Base-by-base conservation (phyloP, 768 basidiomycete genomes). In the Lyophyllum shimeji region DNA sequence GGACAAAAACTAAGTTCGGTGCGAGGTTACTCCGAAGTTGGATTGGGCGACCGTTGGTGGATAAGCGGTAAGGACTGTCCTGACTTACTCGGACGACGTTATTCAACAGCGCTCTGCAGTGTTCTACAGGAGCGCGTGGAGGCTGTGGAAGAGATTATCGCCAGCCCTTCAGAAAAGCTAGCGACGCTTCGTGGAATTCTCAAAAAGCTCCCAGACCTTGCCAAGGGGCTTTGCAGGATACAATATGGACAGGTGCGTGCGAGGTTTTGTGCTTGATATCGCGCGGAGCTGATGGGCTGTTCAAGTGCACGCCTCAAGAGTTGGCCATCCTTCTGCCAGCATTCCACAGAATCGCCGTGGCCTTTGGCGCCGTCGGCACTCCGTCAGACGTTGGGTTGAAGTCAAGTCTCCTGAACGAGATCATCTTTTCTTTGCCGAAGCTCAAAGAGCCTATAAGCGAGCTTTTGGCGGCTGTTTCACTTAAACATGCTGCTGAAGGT, bases 1-100 rank as follows among this genome's bases (percentile, higher is more conserved):
- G 83, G 56, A 96, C 94, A 29, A 82, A 83, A 60, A 98, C 96
- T 2, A 85, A 82, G 60, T 97, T 97, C 77, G 96, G 96, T 12
- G 84, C 90, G 18, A 78, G 96, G 51, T 71, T 92, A 63, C 76
- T 99, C 53, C 83, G 84, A 57, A 83, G 76, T 58, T 99, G 96
- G 96, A 79, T 98, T 7, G 90, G 91, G 0, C 79, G 83, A 63
- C 96, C 96, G 0, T 78, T 98, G 42, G 77, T 90, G 12, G 86
- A 94, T 67, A 82, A 79, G 66, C 67, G 65, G 92, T 91, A 55
- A 53, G 74, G 69, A 24, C 42, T 23, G n/a, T 33, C 15, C 13
- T 40, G 57, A 29, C n/a, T 44, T 27, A 53, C 39, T 23, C 12
- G 2, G 4, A 18, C n/a, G 5, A 13, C n/a, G n/a, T 25, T 43